Percentiles rank a stretch among this genome's conserved stretches.
These are phyloP conservation scores for Aspergillus phoenicis DNA, from an alignment of 2,329 filamentous ascomycete species.

Conservation along the genomic window DNA sequence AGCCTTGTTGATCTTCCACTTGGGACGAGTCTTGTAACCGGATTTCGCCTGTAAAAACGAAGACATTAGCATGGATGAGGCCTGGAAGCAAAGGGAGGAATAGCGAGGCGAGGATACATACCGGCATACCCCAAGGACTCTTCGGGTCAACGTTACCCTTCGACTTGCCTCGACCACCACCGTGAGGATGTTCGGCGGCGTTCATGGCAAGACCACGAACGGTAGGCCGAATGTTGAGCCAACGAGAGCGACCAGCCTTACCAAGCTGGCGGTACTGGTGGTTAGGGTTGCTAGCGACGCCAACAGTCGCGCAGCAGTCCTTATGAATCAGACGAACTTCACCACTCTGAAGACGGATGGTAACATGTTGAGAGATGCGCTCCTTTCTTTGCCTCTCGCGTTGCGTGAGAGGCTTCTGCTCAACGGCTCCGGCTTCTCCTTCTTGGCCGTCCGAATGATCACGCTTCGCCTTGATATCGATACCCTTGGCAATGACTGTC, in stretches of 20 bases:
- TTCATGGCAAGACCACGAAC: slow-evolving; percentile 99
- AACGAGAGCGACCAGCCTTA: slow-evolving; percentile 90
- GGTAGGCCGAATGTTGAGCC: slow-evolving; percentile 91
- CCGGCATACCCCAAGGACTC: slow-evolving; percentile 93
- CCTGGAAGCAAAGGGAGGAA: slow-evolving; percentile 9
- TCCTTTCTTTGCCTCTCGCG: slow-evolving; percentile 47
- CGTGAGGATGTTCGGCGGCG: slow-evolving; percentile 95
- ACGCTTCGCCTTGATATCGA: slow-evolving; percentile 57
- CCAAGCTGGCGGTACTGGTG: slow-evolving; percentile 88
- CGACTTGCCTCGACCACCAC: slow-evolving; percentile 97
- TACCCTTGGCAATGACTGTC: slow-evolving; percentile 84
- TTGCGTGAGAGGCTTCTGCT: slow-evolving; percentile 39
- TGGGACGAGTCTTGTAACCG: slow-evolving; percentile 84
- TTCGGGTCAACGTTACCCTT: slow-evolving; percentile 97
- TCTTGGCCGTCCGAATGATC: slow-evolving; percentile 55
- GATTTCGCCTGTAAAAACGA: slow-evolving; percentile 51
- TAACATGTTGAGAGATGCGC: slow-evolving; percentile 75
- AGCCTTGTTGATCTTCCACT: slow-evolving; percentile 87
- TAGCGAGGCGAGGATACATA: slow-evolving; percentile 55
- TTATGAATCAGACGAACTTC: slow-evolving; percentile 87
- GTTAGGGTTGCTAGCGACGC: slow-evolving; percentile 89
- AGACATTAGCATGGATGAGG: slow-evolving; percentile 19
- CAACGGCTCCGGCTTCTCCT: slow-evolving; percentile 31
- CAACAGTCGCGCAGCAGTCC: slow-evolving; percentile 92
- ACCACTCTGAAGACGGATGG: slow-evolving; percentile 85